Evolutionary conservation across 169 alveolate genomes (phyloP).

Genomic region (Cryptosporidium sp.): DNA sequence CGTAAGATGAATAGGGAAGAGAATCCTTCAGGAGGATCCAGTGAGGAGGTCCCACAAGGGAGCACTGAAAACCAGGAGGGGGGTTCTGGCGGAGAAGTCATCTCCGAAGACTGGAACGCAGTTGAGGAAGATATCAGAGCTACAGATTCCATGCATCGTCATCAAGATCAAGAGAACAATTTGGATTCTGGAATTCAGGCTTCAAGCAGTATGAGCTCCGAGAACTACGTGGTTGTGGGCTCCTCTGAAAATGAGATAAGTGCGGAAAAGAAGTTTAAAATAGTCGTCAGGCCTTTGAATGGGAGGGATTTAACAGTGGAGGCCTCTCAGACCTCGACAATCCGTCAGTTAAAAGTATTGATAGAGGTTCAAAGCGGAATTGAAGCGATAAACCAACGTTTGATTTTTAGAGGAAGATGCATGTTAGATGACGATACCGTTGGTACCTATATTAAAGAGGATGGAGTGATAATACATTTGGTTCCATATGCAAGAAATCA

Average conservation of each 20-base stretch:
- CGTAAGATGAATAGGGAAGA: constrained; percentile 54
- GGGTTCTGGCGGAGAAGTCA: neutral
- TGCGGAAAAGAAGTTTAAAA: neutral
- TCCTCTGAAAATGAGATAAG: constrained; percentile 14
- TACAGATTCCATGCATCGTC: neutral
- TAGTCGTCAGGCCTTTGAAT: constrained; percentile 48
- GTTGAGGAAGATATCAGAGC: neutral
- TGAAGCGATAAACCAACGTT: constrained; percentile 58
- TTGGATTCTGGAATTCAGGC: neutral
- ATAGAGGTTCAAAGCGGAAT: constrained; percentile 69
- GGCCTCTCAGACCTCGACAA: constrained; percentile 34
- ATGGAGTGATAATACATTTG: constrained; percentile 51
- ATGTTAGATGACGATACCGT: constrained; percentile 65
- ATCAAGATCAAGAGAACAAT: neutral
- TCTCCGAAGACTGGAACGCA: constrained; percentile 1
- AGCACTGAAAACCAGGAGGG: neutral
- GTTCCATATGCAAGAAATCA: constrained; percentile 59
- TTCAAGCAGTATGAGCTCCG: constrained; percentile 14
- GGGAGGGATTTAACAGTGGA: constrained; percentile 54
- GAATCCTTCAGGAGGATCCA: constrained; percentile 9
- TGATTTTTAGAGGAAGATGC: constrained; percentile 70
- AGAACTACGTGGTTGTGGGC: constrained; percentile 1
- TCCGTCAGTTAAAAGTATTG: constrained; percentile 56
- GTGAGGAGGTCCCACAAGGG: constrained; percentile 1
- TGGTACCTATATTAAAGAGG: constrained; percentile 28